Evolutionary conservation across 805 yeast species (phyloP), one percentile per base, ranked within the genome.

Genomic region (Kluyveromyces siamensis): DNA sequence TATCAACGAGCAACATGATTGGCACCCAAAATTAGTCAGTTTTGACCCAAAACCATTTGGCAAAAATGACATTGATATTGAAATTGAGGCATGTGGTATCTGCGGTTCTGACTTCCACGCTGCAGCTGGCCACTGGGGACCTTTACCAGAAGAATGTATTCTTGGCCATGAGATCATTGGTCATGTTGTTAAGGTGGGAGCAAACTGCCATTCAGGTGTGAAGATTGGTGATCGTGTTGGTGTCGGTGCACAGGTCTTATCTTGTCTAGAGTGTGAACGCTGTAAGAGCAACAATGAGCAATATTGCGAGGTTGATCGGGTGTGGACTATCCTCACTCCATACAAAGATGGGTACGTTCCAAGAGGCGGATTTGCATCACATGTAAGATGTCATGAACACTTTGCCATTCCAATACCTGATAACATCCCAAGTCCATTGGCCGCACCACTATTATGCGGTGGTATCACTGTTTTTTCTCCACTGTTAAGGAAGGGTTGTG

Each of bases 151-250:
- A 25, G 54, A 75, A n/a, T 73, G 71, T 58, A 70, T 75, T 53
- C 83, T 78, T 17, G 88, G 88, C 33, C 87, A 83, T 63, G 87
- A 82, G 62, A 73, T 83, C 53, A 67, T 82, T 41, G 87, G 87
- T 39, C 69, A 62, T 36, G 82, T 82, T 27, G 70, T 77, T 18
- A 72, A 69, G 35, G 70, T 83, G 38, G 38, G 95, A 91, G 55
- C 71, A 16, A 69, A 74, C 33, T 79, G 84, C 54, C 63, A 66
- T 9, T 55, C 61, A 11, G 67, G 70, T 53, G 47, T 73, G 66
- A 68, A 76, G 72, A 53, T 73, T 36, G 80, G 80, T 18, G 73
- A 76, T 47, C 67, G 77, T 54, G 77, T 75, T 37, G 80, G 80
- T 52, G 68, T 75, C 47, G 80, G 80, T 51, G 79, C 80, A 17